Evolutionary conservation across 371 early-diverging fungal species (phyloP).

Genomic region (Mucor piriformis): DNA sequence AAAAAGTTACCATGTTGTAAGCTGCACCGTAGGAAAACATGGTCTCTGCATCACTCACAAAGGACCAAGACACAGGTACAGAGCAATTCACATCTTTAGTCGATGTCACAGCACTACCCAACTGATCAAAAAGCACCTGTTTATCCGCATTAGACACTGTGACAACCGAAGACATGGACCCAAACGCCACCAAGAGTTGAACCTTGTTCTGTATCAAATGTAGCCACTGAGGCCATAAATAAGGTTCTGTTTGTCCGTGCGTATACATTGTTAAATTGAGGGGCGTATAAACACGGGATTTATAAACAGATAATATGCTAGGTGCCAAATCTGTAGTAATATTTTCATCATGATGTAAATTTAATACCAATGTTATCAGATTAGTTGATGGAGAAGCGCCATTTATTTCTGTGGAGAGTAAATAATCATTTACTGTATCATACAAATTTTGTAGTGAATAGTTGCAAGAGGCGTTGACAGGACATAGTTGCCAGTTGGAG

Average conservation of each 20-base stretch:
- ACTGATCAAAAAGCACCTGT: constrained; percentile 23
- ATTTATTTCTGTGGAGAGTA: constrained; percentile 17
- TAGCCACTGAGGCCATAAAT: constrained; percentile 39
- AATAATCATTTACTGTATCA: constrained; percentile 15
- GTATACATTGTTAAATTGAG: constrained; percentile 13
- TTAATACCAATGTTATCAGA: constrained; percentile 32
- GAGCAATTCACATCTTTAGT: background rate
- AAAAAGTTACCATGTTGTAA: constrained; percentile 17
- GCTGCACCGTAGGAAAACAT: background rate
- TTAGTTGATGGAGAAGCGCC: constrained; percentile 21
- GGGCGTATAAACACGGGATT: constrained; percentile 20
- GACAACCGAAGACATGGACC: constrained; percentile 14
- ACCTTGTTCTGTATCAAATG: constrained; percentile 29
- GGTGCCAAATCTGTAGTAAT: background rate
- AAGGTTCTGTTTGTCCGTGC: constrained; percentile 4
- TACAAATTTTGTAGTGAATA: background rate
- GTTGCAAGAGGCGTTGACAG: constrained; percentile 1
- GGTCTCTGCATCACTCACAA: background rate
- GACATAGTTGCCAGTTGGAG: constrained; percentile 45
- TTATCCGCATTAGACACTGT: constrained; percentile 16
- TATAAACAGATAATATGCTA: background rate
- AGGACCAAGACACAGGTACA: background rate
- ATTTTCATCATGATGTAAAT: constrained; percentile 27
- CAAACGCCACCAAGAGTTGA: constrained; percentile 40
- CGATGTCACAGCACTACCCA: background rate